Base-by-base conservation (phyloP, 257 asterid species). In the Nicotiana knightiana region DNA sequence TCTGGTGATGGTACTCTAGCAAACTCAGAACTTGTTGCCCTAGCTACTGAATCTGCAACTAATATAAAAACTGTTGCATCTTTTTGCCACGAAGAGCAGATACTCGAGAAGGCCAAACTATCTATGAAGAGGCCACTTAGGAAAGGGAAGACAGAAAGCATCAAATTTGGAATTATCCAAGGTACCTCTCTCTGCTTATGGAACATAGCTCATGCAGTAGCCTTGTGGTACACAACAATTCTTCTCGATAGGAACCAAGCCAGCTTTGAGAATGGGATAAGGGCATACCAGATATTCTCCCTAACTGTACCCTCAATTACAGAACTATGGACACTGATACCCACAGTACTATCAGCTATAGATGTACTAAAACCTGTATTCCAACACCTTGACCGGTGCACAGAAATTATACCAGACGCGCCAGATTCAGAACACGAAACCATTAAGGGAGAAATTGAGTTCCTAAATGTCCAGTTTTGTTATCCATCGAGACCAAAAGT, bases 171-270 rank as follows among this genome's bases (percentile, higher is more conserved):
- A 81, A 88, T 91, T 88, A 91, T 92, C 67, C 97, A 88, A 86
- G 98, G 96, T 24, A 88, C 86, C 28, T 90, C 97, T 71, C 94
- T 91, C 84, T 94, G 94, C 84, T 87, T 93, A 79, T 92, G 96
- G 96, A 91, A 92, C 84, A 91, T 93, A 78, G 97, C 97, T 65
- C 94, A 93, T 86, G 97, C 94, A 13, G 93, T 93, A 70, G 97
- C 97, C 70, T 81, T 94, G 77, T 93, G 97, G 94, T 94, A 93
- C 73, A 93, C 95, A 24, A 84, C 93, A 26, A 33, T 90, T 68
- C 91, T 94, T 53, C 90, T 93, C 1, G 85, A 89, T 55, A 90
- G 91, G 86, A 51, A 88, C 17, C 97, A 89, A 85, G 87, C 97
- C 32, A 86, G 66, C 89, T 94, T 94, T 46, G 88, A 89, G 88